A percentile compares a stretch with the other conserved stretches of the same genome.
These are phyloP conservation scores for Cornus controversa DNA, from an alignment of 148 eudicot genomes.

Conservation along the genomic window DNA sequence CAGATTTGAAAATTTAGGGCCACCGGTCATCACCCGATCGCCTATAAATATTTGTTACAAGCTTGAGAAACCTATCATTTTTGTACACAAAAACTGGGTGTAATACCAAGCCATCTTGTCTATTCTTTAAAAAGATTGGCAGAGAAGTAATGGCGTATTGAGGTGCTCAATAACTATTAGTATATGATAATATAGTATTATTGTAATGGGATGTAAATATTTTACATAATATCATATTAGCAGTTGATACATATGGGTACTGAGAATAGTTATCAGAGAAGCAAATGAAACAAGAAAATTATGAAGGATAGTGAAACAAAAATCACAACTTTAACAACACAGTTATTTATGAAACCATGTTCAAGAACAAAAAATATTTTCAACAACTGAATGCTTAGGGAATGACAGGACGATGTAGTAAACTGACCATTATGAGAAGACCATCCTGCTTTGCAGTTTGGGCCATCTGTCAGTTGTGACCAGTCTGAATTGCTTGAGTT, in stretches of 20 bases:
- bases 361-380: background rate
- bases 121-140: no score
- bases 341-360: background rate
- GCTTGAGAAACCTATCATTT: no score
- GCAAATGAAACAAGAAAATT: background rate
- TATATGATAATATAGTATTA: no score
- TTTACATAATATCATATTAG: no score
- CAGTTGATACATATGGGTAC: background rate
- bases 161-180: no score
- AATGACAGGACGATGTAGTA: background rate
- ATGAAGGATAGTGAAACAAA: background rate
- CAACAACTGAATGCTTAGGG: background rate
- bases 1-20: no score
- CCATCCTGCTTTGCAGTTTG: slow-evolving; percentile 40
- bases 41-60: no score
- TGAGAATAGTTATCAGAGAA: background rate
- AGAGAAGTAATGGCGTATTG: no score
- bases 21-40: no score
- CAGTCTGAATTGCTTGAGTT: slow-evolving; percentile 53
- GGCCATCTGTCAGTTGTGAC: slow-evolving; percentile 31
- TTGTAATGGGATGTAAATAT: background rate
- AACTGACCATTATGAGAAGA: slow-evolving; percentile 43
- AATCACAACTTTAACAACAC: background rate
- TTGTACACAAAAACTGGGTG: no score
- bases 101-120: no score